These are phyloP conservation scores for Nepenthes alata DNA, from an alignment of 179 eudicot genomes.

Conservation along the genomic window DNA sequence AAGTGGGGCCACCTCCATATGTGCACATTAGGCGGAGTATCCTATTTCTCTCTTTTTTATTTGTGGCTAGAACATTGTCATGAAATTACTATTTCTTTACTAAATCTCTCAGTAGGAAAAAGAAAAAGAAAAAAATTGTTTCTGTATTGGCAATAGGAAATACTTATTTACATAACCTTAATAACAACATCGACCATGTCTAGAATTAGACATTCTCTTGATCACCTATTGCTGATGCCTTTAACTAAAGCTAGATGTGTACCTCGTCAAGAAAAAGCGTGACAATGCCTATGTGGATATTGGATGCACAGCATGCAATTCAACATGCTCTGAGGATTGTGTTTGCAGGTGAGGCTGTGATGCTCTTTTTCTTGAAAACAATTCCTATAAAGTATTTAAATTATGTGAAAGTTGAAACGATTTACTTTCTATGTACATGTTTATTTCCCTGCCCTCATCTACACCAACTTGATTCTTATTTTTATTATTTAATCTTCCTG, in stretches of 20 bases:
- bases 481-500: too few species aligned
- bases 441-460: too few species aligned
- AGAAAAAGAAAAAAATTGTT: background rate
- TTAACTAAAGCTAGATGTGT: constrained; percentile 51
- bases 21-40: constrained; percentile 89
- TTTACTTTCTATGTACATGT: background rate
- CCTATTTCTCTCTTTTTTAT: constrained; percentile 18
- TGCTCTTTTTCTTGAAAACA: too few species aligned
- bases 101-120: background rate
- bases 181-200: background rate
- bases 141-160: background rate
- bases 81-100: background rate
- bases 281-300: constrained; percentile 31
- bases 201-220: background rate
- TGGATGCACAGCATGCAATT: constrained; percentile 66
- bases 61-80: background rate
- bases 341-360: constrained; percentile 57
- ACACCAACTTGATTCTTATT: too few species aligned
- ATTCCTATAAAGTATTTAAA: too few species aligned
- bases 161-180: background rate
- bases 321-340: constrained; percentile 64
- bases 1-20: constrained; percentile 53
- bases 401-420: background rate
- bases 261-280: constrained; percentile 75
- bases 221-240: constrained; percentile 9